A percentile compares a stretch with the other conserved stretches of the same genome.
These are phyloP conservation scores for Amphirosellinia nigrospora DNA, from an alignment of 495 filamentous ascomycete species.

Conservation along the genomic window DNA sequence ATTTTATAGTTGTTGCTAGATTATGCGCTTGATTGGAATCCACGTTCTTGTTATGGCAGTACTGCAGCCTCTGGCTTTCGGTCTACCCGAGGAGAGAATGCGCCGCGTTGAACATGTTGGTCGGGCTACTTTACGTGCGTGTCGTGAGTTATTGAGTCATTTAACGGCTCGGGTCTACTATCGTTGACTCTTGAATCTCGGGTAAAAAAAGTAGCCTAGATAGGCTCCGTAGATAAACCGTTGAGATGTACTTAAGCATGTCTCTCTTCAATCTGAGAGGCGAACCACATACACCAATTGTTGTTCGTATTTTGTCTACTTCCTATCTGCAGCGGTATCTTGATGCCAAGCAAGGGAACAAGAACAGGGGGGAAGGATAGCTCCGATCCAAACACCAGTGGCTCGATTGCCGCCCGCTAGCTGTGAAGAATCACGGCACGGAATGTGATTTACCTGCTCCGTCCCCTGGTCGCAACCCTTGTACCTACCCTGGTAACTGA, in stretches of 20 bases:
- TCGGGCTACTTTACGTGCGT: background rate
- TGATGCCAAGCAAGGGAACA: background rate
- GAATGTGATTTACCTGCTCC: background rate
- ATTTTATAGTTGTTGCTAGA: background rate
- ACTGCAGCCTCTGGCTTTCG: too few relatives aligned
- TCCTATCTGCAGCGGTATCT: background rate
- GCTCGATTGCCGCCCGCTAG: constrained; percentile 24
- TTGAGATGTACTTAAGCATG: too few relatives aligned
- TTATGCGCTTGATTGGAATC: background rate
- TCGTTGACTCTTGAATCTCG: background rate
- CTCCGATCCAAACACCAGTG: constrained; percentile 20
- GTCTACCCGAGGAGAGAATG: background rate
- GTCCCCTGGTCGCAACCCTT: background rate
- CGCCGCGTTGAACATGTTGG: background rate
- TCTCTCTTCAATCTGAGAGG: background rate
- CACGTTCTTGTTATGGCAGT: background rate
- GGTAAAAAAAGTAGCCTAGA: background rate
- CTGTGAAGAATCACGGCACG: background rate
- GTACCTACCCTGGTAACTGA: too few relatives aligned
- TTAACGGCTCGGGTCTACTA: background rate
- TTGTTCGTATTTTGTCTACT: background rate
- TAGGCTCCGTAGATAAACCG: background rate
- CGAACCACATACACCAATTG: background rate
- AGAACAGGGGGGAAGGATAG: constrained; percentile 17
- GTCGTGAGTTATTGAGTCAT: background rate